Evolutionary conservation across 495 filamentous ascomycete species (phyloP), one percentile per base, ranked within the genome.

Genomic region (Hypoxylon fuscum): DNA sequence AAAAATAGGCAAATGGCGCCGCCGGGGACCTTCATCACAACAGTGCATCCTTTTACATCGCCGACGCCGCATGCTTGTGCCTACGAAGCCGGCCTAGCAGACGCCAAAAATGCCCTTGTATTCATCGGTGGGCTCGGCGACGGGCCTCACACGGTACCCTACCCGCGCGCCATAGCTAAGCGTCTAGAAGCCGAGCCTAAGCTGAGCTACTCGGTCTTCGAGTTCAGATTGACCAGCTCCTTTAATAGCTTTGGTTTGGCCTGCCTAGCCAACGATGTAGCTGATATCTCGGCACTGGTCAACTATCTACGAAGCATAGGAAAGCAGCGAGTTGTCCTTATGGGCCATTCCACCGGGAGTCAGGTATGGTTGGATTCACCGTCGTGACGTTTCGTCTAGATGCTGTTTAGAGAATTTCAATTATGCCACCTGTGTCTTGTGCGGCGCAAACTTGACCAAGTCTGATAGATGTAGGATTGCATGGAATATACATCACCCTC

Each of bases 81-180:
- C 15, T 78, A 74, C 55, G 76, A 78, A 52, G 37, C 66, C 21
- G 72, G 66, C 40, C 55, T 47, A 35, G 9, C 68, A 70, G 69
- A 76, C 49, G 45, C 71, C 65, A 70, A 71, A 49, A 87, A 96
- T 77, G 87, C 86, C 18, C 77, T 97, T 21, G 76, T 98, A 64
- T 96, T 95, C 76, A 81, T 97, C 48, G 88, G 87, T 59, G 94
- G 95, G 17, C 84, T 98, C 38, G 88, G 85, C 43, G 93, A 96
- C 76, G 90, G 90, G 15, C 82, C 93, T 40, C 80, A 85, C 55
- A 90, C 88, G 0, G 79, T 93, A 0, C 85, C 87, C 17, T 76
- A 85, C 32, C 78, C 79, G 12, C 93, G 88, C 78, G 76, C 79
- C 2, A 65, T 97, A 18, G 85, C 86, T 50, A 81, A 86, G 52